These are phyloP conservation scores for Lycium ferocissimum DNA, from an alignment of 257 asterid species.

Conservation along the genomic window DNA sequence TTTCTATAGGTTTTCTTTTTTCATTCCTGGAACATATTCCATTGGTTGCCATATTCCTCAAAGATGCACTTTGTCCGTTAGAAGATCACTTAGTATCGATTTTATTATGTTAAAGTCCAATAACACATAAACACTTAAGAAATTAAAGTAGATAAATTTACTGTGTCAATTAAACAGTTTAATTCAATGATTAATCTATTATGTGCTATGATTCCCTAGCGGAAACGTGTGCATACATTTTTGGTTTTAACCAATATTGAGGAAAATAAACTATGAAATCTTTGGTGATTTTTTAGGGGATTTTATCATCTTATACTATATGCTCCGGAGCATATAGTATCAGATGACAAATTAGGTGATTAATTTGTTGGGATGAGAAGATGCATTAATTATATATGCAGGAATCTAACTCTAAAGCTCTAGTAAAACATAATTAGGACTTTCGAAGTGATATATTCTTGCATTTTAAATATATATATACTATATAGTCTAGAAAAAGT, in stretches of 20 bases:
- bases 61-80: constrained; percentile 24
- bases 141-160: neutral
- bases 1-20: neutral
- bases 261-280: neutral
- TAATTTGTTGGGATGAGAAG: neutral
- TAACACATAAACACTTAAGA: constrained; percentile 19
- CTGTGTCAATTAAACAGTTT: neutral
- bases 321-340: neutral
- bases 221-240: neutral
- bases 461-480: neutral
- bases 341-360: neutral
- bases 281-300: neutral
- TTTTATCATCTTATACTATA: too few relatives aligned
- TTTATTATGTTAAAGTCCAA: constrained; percentile 30
- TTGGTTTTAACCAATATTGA: neutral
- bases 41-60: constrained; percentile 18
- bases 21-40: constrained; percentile 22
- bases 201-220: neutral
- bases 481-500: neutral
- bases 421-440: neutral
- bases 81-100: constrained; percentile 1
- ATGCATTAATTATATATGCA: neutral
- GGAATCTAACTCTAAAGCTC: neutral
- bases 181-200: constrained; percentile 21
- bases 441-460: neutral